Evolutionary conservation across 371 early-diverging fungal species (phyloP), one percentile per base, ranked within the genome.

Genomic region (Rhizopus stolonifer): DNA sequence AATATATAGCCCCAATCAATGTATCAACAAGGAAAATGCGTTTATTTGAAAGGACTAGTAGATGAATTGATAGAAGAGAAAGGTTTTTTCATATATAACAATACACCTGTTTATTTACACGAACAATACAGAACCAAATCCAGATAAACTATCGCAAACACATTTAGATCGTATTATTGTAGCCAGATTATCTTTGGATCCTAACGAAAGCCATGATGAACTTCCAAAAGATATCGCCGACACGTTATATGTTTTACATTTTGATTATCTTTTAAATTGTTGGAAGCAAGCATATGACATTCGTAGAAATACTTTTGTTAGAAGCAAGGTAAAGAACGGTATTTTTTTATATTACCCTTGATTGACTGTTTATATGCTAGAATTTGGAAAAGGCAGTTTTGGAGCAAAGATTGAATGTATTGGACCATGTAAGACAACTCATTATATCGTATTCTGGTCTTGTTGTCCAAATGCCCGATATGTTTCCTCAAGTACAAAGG

Each of bases 361-460:
- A 2, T 21, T 42, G 9, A 39, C 13, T n/a, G 29, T 36, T 56
- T 60, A 14, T 3, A 44, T 15, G 22, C 13, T 31, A 84, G 80
- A 72, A 69, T 4, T 70, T 90, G 7, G 87, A 88, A 4, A 64
- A 72, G 13, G 49, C 70, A 1, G 75, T 80, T 17, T 62, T 89
- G 1, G 67, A 78, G 9, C 69, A 80, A 26, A 80, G 93, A n/a
- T 46, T 90, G 3, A 38, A 46, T 8, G 80, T 81, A 4, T 42
- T 95, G 49, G 80, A 82, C 33, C 60, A 58, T 11, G 70, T 77
- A 17, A 73, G 79, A 40, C 65, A 44, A 0, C 54, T 95, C 46
- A 49, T 92, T 17, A 78, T 94, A 0, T 94, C 90, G 43, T 97
- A 95, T 61, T 77, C 86, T 36, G 93, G 93, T 10, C 74, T 95